Conservation (phyloP, 805 yeast genomes). For the Saccharomyces mikatae region DNA sequence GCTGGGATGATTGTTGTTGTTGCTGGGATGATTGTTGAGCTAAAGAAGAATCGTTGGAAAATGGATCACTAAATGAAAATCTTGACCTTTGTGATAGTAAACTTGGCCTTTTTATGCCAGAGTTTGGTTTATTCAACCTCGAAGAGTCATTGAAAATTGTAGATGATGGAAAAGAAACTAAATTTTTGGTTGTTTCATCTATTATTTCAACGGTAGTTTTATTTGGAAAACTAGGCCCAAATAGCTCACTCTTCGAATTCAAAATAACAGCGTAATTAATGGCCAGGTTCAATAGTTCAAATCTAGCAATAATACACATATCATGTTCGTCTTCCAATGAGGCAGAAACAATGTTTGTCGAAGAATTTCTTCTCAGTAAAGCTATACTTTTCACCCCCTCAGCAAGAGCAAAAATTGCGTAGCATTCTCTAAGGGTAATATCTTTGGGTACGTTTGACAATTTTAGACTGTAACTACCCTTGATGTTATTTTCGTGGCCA, state of each 20-base stretch:
- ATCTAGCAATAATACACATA: slow-evolving; percentile 38
- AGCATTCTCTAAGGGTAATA: slow-evolving; percentile 57
- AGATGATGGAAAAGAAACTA: slow-evolving; percentile 7
- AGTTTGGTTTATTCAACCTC: not conserved
- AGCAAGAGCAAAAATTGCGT: slow-evolving; percentile 61
- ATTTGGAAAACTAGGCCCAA: slow-evolving; percentile 41
- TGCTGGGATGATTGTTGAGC: slow-evolving; percentile 2
- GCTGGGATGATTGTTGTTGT: slow-evolving; percentile 7
- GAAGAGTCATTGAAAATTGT: not conserved
- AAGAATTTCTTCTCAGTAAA: slow-evolving; percentile 3
- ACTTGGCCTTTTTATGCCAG: slow-evolving; percentile 28
- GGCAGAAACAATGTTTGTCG: not conserved
- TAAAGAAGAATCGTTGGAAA: slow-evolving; percentile 27
- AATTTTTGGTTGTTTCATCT: slow-evolving; percentile 29
- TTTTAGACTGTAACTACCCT: slow-evolving; percentile 30
- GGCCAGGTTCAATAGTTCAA: slow-evolving; percentile 39
- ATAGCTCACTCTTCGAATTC: slow-evolving; percentile 36
- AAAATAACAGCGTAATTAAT: slow-evolving; percentile 35
- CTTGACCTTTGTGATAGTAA: slow-evolving; percentile 56
- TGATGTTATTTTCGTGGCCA: not conserved
- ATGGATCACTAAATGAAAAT: slow-evolving; percentile 62
- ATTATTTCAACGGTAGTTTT: slow-evolving; percentile 35
- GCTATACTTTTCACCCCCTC: slow-evolving; percentile 50
- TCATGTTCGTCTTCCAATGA: slow-evolving; percentile 9
- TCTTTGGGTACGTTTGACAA: slow-evolving; percentile 57